Conservation (phyloP, 2,329 filamentous ascomycete genomes). For the Pestalotiopsis sp. region DNA sequence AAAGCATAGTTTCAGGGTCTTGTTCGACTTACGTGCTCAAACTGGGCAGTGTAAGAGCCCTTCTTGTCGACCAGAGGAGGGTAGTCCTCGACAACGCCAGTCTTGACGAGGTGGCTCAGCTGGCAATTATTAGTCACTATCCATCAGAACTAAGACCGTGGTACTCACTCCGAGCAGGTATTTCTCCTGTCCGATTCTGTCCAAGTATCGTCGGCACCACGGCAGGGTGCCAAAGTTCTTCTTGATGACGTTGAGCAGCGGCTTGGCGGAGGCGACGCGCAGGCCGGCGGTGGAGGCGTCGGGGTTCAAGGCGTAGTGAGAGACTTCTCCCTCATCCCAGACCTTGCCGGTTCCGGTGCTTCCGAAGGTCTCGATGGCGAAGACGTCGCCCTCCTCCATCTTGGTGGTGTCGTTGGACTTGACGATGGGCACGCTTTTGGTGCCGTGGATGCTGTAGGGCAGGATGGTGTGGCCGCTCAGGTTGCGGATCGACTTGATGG, state of each 20-base stretch:
- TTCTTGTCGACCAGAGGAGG: conserved; percentile 89
- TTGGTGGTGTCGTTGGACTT: conserved; percentile 87
- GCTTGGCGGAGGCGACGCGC: conserved; percentile 80
- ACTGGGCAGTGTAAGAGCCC: conserved; percentile 93
- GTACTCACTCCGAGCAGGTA: conserved; percentile 80
- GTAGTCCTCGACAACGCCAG: conserved; percentile 87
- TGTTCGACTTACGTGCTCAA: conserved; percentile 78
- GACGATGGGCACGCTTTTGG: conserved; percentile 92
- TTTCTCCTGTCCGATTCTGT: conserved; percentile 92
- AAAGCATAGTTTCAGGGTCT: neutral
- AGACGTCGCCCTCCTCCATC: conserved; percentile 97
- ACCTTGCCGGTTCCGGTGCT: conserved; percentile 90
- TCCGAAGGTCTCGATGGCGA: conserved; percentile 95
- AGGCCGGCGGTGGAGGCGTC: conserved; percentile 78
- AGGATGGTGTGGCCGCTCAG: conserved; percentile 89
- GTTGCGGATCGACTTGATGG: conserved; percentile 84
- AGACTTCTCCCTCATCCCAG: conserved; percentile 84
- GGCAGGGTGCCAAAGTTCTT: conserved; percentile 95
- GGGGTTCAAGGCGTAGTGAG: conserved; percentile 78
- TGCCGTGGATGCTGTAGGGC: conserved; percentile 87
- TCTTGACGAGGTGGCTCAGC: conserved; percentile 84
- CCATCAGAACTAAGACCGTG: neutral
- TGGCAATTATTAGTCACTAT: conserved; percentile 39
- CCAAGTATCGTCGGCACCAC: conserved; percentile 88
- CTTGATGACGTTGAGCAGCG: conserved; percentile 84